These are phyloP conservation scores for Camellia lanceoleosa DNA, from an alignment of 148 eudicot genomes.

Conservation along the genomic window DNA sequence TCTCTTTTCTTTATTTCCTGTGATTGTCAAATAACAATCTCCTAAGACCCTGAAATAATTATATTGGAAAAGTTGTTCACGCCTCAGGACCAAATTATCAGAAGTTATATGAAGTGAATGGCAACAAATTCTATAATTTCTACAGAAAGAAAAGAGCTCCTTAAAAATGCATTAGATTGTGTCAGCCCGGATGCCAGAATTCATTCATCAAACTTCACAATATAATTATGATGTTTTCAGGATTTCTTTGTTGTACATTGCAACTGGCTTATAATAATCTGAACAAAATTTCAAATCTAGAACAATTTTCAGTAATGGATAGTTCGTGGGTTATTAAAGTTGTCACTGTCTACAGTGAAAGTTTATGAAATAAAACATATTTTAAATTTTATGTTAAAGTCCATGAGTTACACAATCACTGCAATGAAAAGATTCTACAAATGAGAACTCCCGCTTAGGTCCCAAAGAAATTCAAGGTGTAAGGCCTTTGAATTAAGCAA, in stretches of 20 bases:
- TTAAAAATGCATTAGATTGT: not conserved
- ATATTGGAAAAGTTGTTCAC: not conserved
- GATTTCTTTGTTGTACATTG: conserved; percentile 2
- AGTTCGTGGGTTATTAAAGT: not conserved
- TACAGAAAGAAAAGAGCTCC: not conserved
- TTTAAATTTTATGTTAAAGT: not conserved
- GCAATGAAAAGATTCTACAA: not conserved
- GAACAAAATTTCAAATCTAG: not conserved
- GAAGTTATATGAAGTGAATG: not conserved
- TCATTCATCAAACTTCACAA: not conserved
- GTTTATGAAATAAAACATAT: not conserved
- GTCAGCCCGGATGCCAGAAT: not conserved
- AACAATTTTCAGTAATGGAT: not conserved
- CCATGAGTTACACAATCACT: not conserved
- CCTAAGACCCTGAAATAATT: not conserved
- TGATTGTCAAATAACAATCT: not conserved
- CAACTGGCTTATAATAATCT: not conserved
- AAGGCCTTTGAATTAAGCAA: not conserved
- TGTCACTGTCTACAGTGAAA: not conserved
- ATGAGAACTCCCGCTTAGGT: not conserved
- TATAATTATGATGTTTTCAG: not conserved
- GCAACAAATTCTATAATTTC: not conserved
- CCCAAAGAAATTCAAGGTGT: not conserved
- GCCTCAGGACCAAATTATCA: not conserved
- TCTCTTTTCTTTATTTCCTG: not conserved